These are phyloP conservation scores for Candida sakaeoensis DNA, from an alignment of 805 yeast genomes.

Conservation along the genomic window DNA sequence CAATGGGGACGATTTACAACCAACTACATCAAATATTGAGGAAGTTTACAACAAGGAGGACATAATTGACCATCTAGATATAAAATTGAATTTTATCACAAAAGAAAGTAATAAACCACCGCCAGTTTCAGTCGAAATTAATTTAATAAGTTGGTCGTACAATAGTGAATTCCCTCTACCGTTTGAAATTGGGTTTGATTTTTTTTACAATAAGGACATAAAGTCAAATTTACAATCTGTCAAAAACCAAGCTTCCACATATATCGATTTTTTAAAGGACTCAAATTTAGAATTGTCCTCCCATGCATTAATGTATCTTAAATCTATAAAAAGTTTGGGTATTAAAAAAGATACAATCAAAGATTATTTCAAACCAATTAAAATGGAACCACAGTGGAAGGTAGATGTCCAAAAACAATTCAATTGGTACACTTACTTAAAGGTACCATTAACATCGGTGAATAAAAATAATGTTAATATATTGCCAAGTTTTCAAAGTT, in stretches of 20 bases:
- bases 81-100: conserved; percentile 27
- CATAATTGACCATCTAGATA: conserved; percentile 19
- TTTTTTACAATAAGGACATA: conserved; percentile 34
- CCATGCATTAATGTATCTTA: conserved; percentile 32
- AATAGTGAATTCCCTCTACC: conserved; percentile 40
- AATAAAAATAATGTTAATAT: conserved; percentile 47
- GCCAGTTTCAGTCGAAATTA: conserved; percentile 29
- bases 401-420: conserved; percentile 13
- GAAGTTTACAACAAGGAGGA: conserved; percentile 31
- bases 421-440: conserved; percentile 29
- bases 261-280: conserved; percentile 32
- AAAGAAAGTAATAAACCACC: conserved; percentile 29
- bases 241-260: conserved; percentile 31
- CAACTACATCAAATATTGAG: conserved; percentile 22
- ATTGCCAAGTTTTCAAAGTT: conserved; percentile 60
- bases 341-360: conserved; percentile 38
- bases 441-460: conserved; percentile 38
- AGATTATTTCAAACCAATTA: conserved; percentile 30
- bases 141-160: conserved; percentile 40
- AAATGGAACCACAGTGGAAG: conserved; percentile 26
- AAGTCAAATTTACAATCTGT: conserved; percentile 31
- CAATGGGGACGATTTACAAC: conserved; percentile 18
- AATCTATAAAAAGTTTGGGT: conserved; percentile 34
- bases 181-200: conserved; percentile 36
- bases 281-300: conserved; percentile 30